Percentiles rank a stretch among this genome's conserved stretches.
Evolutionary conservation across 1,284 basidiomycete species (phyloP).

Genomic region (Agaricales sp.): DNA sequence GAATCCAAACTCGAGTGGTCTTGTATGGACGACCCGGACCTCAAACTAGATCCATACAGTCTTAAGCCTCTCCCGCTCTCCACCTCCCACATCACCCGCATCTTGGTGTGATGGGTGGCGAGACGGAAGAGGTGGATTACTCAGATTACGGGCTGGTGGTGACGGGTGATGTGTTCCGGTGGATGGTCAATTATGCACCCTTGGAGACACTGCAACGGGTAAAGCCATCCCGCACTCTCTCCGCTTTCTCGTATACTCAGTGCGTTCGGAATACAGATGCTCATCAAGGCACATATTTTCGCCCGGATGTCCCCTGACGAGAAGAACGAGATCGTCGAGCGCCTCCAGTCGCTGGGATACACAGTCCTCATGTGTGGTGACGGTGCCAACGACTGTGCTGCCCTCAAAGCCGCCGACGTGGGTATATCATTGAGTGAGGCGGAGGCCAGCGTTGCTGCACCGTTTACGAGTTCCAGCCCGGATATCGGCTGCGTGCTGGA

Average conservation of each 20-base stretch:
- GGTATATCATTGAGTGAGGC: slow-evolving; percentile 96
- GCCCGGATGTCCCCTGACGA: slow-evolving; percentile 99
- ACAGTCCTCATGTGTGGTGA: slow-evolving; percentile 98
- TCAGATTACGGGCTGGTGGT: slow-evolving; percentile 91
- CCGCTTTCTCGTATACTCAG: slow-evolving; percentile 2
- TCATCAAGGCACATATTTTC: slow-evolving; percentile 97
- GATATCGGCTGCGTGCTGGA: slow-evolving; percentile 97
- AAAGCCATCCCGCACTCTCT: slow-evolving; percentile 19
- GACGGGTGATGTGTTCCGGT: slow-evolving; percentile 96
- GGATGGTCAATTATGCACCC: slow-evolving; percentile 96
- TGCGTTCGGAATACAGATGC: slow-evolving; percentile 53
- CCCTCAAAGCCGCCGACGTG: slow-evolving; percentile 96
- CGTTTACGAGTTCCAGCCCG: slow-evolving; percentile 89
- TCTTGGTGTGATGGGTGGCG: slow-evolving; percentile 35
- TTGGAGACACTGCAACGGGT: slow-evolving; percentile 90
- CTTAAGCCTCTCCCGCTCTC: slow-evolving; percentile 75
- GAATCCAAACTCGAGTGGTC: slow-evolving; percentile 81
- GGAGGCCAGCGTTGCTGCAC: slow-evolving; percentile 98
- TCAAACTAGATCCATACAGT: slow-evolving; percentile 84
- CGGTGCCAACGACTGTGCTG: slow-evolving; percentile 98
- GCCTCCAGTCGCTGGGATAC: slow-evolving; percentile 88
- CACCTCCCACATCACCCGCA: slow-evolving; percentile 56
- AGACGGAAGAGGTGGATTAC: slow-evolving; percentile 58
- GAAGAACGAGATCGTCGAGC: slow-evolving; percentile 97
- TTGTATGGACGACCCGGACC: slow-evolving; percentile 81